phyloP scores from a whole-genome alignment of 2,329 filamentous ascomycete genomes.

The Apiospora aurea region DNA sequence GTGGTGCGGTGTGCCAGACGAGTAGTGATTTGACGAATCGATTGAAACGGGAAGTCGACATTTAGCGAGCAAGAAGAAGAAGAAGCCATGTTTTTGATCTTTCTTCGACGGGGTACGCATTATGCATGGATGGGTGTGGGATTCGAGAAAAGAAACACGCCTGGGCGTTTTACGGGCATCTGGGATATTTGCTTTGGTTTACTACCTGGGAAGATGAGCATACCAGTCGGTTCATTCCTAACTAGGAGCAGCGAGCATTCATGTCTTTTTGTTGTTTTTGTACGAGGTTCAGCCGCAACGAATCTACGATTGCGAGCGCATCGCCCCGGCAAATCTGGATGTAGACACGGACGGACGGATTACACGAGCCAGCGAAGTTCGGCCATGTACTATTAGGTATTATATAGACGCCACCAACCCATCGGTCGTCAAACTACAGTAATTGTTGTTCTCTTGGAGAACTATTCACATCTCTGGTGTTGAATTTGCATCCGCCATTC shows the following conservation, averaged over 20 bases:
- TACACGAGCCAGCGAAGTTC: background rate
- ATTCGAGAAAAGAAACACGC: background rate
- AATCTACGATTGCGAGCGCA: background rate
- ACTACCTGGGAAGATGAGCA: background rate
- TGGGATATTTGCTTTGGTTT: background rate
- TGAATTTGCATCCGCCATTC: background rate
- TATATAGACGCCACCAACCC: background rate
- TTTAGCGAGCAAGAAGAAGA: background rate
- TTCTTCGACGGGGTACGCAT: background rate
- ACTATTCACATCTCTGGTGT: background rate
- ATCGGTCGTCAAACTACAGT: background rate
- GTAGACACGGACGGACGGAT: background rate
- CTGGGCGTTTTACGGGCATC: constrained; percentile 18
- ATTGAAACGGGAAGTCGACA: background rate
- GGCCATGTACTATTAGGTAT: constrained; percentile 3
- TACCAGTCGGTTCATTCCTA: background rate
- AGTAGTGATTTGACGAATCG: background rate
- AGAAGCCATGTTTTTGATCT: background rate
- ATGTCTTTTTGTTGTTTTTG: background rate
- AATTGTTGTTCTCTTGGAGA: background rate
- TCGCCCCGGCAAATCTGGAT: background rate
- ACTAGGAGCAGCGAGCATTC: background rate
- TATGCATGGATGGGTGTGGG: constrained; percentile 11
- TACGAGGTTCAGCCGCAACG: background rate
- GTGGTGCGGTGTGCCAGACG: constrained; percentile 9